A percentile compares a stretch with the other conserved stretches of the same genome.
Evolutionary conservation across 768 basidiomycete genomes (phyloP).

Genomic region (Boletus speciosus): DNA sequence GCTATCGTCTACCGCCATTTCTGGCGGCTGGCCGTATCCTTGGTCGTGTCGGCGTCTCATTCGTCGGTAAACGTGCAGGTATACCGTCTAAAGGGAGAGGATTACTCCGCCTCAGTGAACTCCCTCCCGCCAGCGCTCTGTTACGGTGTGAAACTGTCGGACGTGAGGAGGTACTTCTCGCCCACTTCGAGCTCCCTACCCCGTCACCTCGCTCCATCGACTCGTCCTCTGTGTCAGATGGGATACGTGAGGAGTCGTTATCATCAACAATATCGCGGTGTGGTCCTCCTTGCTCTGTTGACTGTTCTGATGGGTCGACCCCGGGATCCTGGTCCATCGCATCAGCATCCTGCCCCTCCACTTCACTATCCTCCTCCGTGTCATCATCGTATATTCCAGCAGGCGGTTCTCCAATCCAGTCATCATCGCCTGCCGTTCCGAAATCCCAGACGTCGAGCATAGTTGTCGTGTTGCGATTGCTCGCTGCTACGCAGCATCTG

Average conservation of each 20-base stretch:
- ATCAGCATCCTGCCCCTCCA: slow-evolving; percentile 59
- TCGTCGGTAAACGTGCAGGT: slow-evolving; percentile 37
- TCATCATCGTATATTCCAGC: slow-evolving; percentile 72
- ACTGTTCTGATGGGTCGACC: slow-evolving; percentile 32
- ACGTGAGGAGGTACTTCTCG: slow-evolving; percentile 22
- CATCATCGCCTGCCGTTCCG: slow-evolving; percentile 68
- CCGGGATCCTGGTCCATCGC: slow-evolving; percentile 70
- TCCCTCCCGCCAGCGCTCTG: slow-evolving; percentile 18
- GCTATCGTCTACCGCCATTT: slow-evolving; percentile 44
- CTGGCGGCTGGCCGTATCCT: slow-evolving; percentile 44
- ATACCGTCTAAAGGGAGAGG: slow-evolving; percentile 28
- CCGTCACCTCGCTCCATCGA: slow-evolving; percentile 30
- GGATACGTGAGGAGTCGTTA: slow-evolving; percentile 23
- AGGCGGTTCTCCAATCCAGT: slow-evolving; percentile 78
- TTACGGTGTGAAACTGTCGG: slow-evolving; percentile 13
- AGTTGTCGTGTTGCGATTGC: slow-evolving; percentile 72
- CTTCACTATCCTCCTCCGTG: slow-evolving; percentile 43
- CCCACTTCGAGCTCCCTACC: slow-evolving; percentile 29
- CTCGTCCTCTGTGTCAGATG: slow-evolving; percentile 32
- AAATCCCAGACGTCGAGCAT: slow-evolving; percentile 92
- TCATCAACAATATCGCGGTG: slow-evolving; percentile 28
- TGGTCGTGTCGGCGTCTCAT: slow-evolving; percentile 63
- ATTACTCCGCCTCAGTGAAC: slow-evolving; percentile 26
- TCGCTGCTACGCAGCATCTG: slow-evolving; percentile 91
- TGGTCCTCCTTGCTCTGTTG: slow-evolving; percentile 24